Percentiles rank a stretch among this genome's conserved stretches.
These are phyloP conservation scores for Coriaria nepalensis DNA, from an alignment of 306 rosid species.

Conservation along the genomic window DNA sequence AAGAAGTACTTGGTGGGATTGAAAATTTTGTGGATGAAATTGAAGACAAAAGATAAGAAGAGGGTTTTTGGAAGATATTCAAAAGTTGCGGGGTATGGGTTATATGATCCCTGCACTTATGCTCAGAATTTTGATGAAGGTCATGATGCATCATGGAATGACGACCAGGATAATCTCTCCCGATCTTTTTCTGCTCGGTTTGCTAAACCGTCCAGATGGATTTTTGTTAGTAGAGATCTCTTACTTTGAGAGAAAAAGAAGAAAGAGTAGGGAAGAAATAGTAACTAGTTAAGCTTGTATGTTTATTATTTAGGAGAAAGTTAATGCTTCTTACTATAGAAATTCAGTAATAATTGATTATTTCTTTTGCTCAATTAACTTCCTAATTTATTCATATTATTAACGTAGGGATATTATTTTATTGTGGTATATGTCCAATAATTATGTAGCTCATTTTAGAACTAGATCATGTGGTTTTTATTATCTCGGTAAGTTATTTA, in stretches of 20 bases:
- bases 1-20: not conserved
- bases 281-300: too few species aligned
- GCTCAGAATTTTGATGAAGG: conserved; percentile 49
- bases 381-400: too few species aligned
- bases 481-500: too few species aligned
- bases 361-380: too few species aligned
- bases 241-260: conserved; percentile 4
- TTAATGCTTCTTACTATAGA: too few species aligned
- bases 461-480: too few species aligned
- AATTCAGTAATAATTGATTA: too few species aligned
- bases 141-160: conserved; percentile 17
- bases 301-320: too few species aligned
- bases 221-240: too few species aligned
- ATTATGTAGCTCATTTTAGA: too few species aligned
- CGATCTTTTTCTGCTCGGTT: conserved; percentile 42
- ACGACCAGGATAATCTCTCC: conserved; percentile 23
- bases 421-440: too few species aligned
- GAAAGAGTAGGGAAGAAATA: conserved; percentile 1
- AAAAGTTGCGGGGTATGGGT: conserved; percentile 4
- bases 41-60: conserved; percentile 27
- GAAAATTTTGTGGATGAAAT: conserved; percentile 21
- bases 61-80: conserved; percentile 12
- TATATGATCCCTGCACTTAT: conserved; percentile 42
- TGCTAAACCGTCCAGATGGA: not conserved
- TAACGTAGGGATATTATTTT: too few species aligned